phyloP scores from a whole-genome alignment of 495 filamentous ascomycete genomes.

The Aspergillus haitiensis region DNA sequence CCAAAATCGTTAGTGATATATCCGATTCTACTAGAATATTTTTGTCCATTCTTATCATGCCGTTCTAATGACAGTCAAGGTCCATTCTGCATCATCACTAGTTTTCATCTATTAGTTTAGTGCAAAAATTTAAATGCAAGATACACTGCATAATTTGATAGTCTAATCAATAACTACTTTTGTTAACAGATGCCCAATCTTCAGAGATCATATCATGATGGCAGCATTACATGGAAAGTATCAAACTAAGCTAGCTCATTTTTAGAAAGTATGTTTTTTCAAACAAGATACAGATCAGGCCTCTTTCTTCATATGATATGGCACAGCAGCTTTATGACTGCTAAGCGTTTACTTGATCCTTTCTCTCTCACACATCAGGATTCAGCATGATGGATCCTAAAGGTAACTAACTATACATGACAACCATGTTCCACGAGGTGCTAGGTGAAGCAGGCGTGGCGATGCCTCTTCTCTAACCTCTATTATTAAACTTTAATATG shows the following conservation, averaged over 20 bases:
- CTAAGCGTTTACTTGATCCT: too few relatives aligned
- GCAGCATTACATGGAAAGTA: neutral
- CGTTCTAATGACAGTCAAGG: conserved; percentile 5
- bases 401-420: neutral
- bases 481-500: conserved; percentile 18
- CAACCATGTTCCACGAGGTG: conserved; percentile 16
- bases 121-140: conserved; percentile 15
- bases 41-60: neutral
- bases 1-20: conserved; percentile 2
- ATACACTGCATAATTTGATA: conserved; percentile 20
- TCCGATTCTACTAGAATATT: conserved; percentile 2
- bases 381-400: neutral
- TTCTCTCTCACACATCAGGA: too few relatives aligned
- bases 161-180: conserved; percentile 14
- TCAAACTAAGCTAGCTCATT: neutral
- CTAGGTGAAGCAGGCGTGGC: neutral
- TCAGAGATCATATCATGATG: neutral
- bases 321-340: too few relatives aligned
- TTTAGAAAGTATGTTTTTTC: neutral
- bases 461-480: neutral
- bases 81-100: conserved; percentile 4
- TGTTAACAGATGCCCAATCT: conserved; percentile 4
- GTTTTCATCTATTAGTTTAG: neutral
- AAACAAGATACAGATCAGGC: too few relatives aligned
- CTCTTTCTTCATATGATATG: too few relatives aligned